A percentile compares a stretch with the other conserved stretches of the same genome.
These are phyloP conservation scores for Exophiala xenobiotica DNA, from an alignment of 2,329 filamentous ascomycete species.

Conservation along the genomic window DNA sequence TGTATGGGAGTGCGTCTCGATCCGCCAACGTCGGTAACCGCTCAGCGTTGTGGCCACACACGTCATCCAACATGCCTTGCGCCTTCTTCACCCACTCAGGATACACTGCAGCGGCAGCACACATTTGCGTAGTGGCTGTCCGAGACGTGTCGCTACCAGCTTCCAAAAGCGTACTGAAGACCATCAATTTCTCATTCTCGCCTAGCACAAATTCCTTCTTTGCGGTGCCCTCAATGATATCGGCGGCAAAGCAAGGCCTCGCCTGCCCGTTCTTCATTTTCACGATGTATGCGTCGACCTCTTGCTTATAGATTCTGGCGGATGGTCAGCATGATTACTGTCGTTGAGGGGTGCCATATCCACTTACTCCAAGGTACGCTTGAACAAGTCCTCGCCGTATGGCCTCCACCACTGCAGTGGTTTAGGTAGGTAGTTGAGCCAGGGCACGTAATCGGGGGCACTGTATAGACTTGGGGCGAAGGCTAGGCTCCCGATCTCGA, in stretches of 20 bases:
- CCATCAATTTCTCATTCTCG: conserved; percentile 2
- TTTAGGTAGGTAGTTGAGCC: conserved; percentile 34
- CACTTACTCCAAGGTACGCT: neutral
- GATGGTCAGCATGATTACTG: neutral
- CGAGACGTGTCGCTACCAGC: conserved; percentile 32
- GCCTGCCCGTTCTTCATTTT: conserved; percentile 16
- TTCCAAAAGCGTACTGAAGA: conserved; percentile 21
- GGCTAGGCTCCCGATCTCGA: conserved; percentile 27
- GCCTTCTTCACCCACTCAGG: conserved; percentile 29
- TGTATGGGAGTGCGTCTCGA: conserved; percentile 33
- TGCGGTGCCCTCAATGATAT: neutral
- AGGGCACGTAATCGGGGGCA: conserved; percentile 41
- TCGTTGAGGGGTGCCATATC: neutral
- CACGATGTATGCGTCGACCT: conserved; percentile 36
- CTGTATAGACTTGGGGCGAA: conserved; percentile 23
- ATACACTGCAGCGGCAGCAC: conserved; percentile 29
- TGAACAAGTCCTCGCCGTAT: neutral
- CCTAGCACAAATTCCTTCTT: conserved; percentile 2
- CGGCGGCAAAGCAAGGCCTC: neutral
- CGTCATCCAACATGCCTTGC: conserved; percentile 26
- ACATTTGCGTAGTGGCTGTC: conserved; percentile 28
- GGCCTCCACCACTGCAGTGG: conserved; percentile 8
- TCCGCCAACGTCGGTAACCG: conserved; percentile 36
- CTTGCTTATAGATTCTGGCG: neutral
- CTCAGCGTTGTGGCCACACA: conserved; percentile 14